Evolutionary conservation across 2,329 filamentous ascomycete genomes (phyloP).

Genomic region (Fusarium mundagurra): DNA sequence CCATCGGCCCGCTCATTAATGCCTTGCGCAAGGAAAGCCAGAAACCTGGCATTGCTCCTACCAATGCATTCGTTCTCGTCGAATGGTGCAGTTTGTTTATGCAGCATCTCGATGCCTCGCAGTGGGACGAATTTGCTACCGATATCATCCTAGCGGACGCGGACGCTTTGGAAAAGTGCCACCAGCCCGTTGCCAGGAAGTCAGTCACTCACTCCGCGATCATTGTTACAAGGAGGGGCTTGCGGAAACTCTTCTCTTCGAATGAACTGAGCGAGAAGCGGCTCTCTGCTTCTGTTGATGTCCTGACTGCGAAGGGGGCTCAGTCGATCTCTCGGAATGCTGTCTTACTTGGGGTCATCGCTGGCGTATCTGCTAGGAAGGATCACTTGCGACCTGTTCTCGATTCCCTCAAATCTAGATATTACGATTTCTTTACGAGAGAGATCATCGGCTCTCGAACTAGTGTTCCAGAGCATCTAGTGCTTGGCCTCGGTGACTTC

Average conservation of each 20-base stretch:
- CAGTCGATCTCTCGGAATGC: conserved; percentile 76
- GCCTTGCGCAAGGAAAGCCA: conserved; percentile 76
- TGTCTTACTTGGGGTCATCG: conserved; percentile 83
- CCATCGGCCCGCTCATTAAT: conserved; percentile 71
- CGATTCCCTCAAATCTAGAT: conserved; percentile 71
- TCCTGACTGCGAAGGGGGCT: conserved; percentile 74
- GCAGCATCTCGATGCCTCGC: conserved; percentile 70
- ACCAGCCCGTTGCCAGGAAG: conserved; percentile 70
- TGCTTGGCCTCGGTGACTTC: conserved; percentile 81
- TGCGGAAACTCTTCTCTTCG: conserved; percentile 76
- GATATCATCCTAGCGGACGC: conserved; percentile 77
- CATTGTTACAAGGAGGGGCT: conserved; percentile 79
- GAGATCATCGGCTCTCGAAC: conserved; percentile 85
- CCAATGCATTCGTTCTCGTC: conserved; percentile 86
- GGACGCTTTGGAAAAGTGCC: conserved; percentile 79
- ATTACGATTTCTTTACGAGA: conserved; percentile 84
- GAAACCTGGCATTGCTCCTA: conserved; percentile 80
- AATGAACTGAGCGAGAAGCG: conserved; percentile 65
- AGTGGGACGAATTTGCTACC: conserved; percentile 72
- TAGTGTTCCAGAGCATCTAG: conserved; percentile 75
- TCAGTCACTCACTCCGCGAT: conserved; percentile 78
- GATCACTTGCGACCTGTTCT: conserved; percentile 70
- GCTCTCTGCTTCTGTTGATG: conserved; percentile 70
- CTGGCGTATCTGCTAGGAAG: conserved; percentile 84
- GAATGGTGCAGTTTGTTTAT: conserved; percentile 90